These are phyloP conservation scores for Mycena olivaceomarginata DNA, from an alignment of 768 basidiomycete species.

Conservation along the genomic window DNA sequence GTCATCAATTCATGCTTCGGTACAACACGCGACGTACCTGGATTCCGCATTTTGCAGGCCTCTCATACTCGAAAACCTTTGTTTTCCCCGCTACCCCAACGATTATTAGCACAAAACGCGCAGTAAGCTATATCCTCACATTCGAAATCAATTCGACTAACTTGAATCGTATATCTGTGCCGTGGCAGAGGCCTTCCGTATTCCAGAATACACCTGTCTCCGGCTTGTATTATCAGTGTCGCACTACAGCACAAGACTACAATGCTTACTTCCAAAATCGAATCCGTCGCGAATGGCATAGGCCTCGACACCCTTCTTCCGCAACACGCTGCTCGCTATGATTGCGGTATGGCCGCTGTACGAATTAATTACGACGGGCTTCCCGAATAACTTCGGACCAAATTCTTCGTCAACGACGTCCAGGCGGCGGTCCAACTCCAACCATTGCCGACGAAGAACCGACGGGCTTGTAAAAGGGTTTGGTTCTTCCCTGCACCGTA, in stretches of 20 bases:
- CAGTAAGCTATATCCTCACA: conserved; percentile 4
- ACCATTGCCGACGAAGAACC: conserved; percentile 37
- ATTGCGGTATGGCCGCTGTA: conserved; percentile 29
- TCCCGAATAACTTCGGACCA: conserved; percentile 4
- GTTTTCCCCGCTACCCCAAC: conserved; percentile 18
- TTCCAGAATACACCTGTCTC: not conserved
- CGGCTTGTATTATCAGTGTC: not conserved
- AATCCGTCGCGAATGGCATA: conserved; percentile 28
- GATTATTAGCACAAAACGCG: not conserved
- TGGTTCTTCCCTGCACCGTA: conserved; percentile 22
- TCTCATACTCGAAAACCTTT: conserved; percentile 16
- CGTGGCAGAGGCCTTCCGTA: conserved; percentile 3
- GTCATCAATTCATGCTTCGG: not conserved
- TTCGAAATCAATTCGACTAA: conserved; percentile 32
- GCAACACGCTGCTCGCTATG: conserved; percentile 34
- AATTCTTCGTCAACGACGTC: conserved; percentile 4
- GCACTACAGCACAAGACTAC: not conserved
- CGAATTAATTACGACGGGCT: conserved; percentile 28
- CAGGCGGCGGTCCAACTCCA: conserved; percentile 23
- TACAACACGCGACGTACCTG: not conserved
- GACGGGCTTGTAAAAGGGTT: conserved; percentile 30
- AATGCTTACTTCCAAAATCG: conserved; percentile 11
- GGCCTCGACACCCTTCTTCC: conserved; percentile 32
- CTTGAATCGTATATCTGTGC: conserved; percentile 12
- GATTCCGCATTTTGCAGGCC: conserved; percentile 25